Percentiles rank a stretch among this genome's conserved stretches.
phyloP scores from a whole-genome alignment of 164 flowering plant genomes.

The Echeveria elegans region DNA sequence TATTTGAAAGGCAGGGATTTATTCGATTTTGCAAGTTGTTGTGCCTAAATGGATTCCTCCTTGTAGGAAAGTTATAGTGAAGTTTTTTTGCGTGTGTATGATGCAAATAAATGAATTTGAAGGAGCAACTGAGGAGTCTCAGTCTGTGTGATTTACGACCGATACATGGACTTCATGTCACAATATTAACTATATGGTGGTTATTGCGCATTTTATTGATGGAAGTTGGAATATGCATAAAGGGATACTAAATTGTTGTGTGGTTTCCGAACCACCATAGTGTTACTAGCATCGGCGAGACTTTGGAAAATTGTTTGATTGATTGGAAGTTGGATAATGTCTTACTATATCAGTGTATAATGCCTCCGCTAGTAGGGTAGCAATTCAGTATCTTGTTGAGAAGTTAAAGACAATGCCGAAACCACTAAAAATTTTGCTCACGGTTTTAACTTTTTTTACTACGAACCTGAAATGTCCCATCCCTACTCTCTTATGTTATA shows the following conservation, averaged over 20 bases:
- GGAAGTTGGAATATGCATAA: neutral
- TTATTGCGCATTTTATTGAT: neutral
- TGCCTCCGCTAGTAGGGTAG: neutral
- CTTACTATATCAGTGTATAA: neutral
- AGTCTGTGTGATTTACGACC: neutral
- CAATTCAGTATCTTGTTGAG: neutral
- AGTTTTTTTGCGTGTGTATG: neutral
- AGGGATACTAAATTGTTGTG: neutral
- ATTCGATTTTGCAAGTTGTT: neutral
- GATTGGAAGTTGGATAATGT: neutral
- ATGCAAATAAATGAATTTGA: neutral
- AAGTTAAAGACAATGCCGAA: neutral
- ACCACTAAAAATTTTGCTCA: no score
- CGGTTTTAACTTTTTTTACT: no score
- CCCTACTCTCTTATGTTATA: no score
- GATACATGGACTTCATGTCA: constrained; percentile 3
- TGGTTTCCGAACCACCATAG: neutral
- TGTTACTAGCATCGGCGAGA: neutral
- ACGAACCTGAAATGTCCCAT: no score
- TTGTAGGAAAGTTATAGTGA: neutral
- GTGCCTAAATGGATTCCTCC: neutral
- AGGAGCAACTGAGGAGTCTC: neutral
- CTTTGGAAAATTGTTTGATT: neutral
- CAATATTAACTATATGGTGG: neutral
- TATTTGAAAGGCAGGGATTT: neutral